phyloP scores from a whole-genome alignment of 106 monocot species.

The Dioscorea alata region DNA sequence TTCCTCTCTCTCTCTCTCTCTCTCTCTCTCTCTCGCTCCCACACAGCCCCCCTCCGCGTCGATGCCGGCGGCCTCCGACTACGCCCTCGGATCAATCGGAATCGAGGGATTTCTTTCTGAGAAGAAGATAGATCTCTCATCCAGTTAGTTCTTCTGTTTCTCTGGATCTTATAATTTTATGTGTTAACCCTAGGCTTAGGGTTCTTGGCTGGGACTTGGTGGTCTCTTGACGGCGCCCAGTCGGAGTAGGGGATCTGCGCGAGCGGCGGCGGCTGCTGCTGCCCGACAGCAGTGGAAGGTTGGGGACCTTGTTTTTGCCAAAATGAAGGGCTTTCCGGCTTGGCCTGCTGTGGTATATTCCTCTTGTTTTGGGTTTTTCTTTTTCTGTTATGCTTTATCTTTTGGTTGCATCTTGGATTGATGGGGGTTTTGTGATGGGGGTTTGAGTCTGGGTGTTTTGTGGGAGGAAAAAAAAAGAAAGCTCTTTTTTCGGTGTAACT shows the following conservation, averaged over 20 bases:
- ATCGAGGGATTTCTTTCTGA: not conserved
- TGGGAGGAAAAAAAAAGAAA: no score
- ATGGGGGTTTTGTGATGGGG: no score
- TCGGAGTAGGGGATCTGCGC: constrained; percentile 54
- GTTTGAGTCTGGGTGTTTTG: no score
- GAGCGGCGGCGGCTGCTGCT: constrained; percentile 40
- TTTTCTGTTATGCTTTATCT: not conserved
- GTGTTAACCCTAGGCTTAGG: constrained; percentile 12
- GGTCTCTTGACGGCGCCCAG: constrained; percentile 55
- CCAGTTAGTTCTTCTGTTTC: not conserved
- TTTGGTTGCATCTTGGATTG: no score
- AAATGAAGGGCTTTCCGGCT: constrained; percentile 98
- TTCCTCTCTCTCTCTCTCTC: not conserved
- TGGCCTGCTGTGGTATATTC: constrained; percentile 86
- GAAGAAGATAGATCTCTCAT: not conserved
- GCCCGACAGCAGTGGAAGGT: constrained; percentile 82
- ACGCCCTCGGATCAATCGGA: not conserved
- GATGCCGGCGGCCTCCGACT: not conserved
- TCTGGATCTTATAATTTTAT: constrained; percentile 14
- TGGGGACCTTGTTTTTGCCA: constrained; percentile 98
- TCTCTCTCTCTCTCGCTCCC: not conserved
- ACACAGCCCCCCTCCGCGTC: not conserved
- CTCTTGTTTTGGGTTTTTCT: not conserved
- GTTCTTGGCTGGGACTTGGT: not conserved
- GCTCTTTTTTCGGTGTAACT: no score